These are phyloP conservation scores for Amanita rubescens DNA, from an alignment of 768 basidiomycete species.

Conservation along the genomic window DNA sequence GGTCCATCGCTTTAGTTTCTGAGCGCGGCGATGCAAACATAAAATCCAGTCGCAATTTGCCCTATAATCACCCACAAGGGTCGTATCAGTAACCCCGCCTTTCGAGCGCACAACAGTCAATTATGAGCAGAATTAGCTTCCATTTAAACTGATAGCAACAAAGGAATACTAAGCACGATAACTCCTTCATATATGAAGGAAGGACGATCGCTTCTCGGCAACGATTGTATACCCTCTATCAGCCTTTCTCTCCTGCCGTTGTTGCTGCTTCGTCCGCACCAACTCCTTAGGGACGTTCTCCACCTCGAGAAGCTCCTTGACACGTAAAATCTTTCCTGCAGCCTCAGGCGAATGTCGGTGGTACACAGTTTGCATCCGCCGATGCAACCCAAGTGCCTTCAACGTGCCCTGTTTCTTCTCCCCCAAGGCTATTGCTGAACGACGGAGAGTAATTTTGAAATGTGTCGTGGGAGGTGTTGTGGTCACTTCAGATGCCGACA, in stretches of 20 bases:
- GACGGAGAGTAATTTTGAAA: slow-evolving; percentile 83
- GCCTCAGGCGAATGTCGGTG: slow-evolving; percentile 63
- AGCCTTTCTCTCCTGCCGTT: slow-evolving; percentile 59
- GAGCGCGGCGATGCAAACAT: too few relatives aligned
- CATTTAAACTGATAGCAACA: neutral
- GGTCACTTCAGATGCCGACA: too few relatives aligned
- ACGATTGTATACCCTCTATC: slow-evolving; percentile 61
- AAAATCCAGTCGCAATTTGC: too few relatives aligned
- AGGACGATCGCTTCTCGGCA: slow-evolving; percentile 24
- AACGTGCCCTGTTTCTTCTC: slow-evolving; percentile 66
- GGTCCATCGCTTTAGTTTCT: too few relatives aligned
- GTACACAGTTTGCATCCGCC: slow-evolving; percentile 81
- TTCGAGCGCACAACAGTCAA: too few relatives aligned
- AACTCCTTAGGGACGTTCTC: slow-evolving; percentile 67
- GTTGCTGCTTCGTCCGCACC: slow-evolving; percentile 66
- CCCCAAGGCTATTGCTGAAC: slow-evolving; percentile 82
- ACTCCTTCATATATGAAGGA: slow-evolving; percentile 23
- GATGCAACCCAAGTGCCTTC: slow-evolving; percentile 74
- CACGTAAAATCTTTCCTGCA: slow-evolving; percentile 78
- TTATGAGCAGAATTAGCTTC: neutral
- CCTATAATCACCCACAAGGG: too few relatives aligned
- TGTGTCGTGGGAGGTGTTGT: too few relatives aligned
- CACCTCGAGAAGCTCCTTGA: slow-evolving; percentile 89
- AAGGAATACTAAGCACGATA: neutral
- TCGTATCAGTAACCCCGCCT: too few relatives aligned